Evolutionary conservation across 2,329 filamentous ascomycete species (phyloP), one percentile per base, ranked within the genome.

Genomic region (Claviceps capensis): DNA sequence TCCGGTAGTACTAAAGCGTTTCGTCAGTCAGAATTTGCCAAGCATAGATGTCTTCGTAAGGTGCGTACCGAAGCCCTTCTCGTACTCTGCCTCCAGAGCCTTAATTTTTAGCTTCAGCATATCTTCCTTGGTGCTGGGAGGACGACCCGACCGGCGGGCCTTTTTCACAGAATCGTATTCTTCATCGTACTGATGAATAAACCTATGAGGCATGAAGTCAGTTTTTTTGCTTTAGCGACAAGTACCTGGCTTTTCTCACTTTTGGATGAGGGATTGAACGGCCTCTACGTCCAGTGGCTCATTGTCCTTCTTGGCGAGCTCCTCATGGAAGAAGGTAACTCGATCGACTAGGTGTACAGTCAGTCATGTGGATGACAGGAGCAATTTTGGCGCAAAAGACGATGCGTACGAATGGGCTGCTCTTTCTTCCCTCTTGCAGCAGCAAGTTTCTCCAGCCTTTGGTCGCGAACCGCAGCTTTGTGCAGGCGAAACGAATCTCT

Each of bases 401-500:
- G 42, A 45, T n/a, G 43, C 14, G 4, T 71, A 93, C 88, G 67
- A 61, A 88, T 79, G 22, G 83, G 81, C 62, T 83, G 79, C 64
- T 95, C 88, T 56, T 78, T 80, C 67, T 85, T 93, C 60, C 78
- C 77, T 61, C 86, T 79, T 40, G 82, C 73, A n/a, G 78, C 71
- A 22, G 82, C 78, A 52, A 90, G 72, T 65, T 84, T 85, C 59
- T 81, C 81, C 38, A 98, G 75, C 64, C 87, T 87, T 61, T 93
- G 84, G 62, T 96, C 90, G 67, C 93, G 78, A 57, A 83, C 78
- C 55, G 81, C 79, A 19, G 93, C 93, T 61, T 83, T 79, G 65
- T 88, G 85, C 56, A 97, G 73, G 49, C 88, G 80, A 62, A 85
- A 80, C 3, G 89, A 86, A 72, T 97, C 88, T 58, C 93, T 78